Evolutionary conservation across 305 asterid genomes (phyloP).

Genomic region (Solanum aculeatissimum): DNA sequence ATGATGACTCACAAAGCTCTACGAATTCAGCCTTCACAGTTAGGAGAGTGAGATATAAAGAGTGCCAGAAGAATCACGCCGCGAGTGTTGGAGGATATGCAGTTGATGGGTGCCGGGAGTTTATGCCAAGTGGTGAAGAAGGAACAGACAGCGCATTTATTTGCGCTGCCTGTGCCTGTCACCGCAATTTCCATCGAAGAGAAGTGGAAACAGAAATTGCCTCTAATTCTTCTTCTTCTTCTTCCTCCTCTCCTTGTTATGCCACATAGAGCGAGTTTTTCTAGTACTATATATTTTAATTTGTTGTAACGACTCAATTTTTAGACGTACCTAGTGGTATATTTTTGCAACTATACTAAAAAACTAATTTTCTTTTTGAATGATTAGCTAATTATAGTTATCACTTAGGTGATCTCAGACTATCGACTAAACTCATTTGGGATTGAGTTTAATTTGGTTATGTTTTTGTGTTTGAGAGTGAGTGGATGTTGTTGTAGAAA

Average conservation of each 20-base stretch:
- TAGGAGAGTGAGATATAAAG: constrained; percentile 44
- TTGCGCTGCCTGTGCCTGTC: constrained; percentile 92
- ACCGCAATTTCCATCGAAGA: constrained; percentile 68
- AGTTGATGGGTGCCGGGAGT: constrained; percentile 85
- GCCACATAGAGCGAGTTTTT: background rate
- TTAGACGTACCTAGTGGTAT: background rate
- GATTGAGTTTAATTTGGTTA: background rate
- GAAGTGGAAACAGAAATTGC: constrained; percentile 35
- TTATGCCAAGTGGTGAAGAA: constrained; percentile 55
- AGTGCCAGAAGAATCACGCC: constrained; percentile 83
- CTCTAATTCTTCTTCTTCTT: background rate
- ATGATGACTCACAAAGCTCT: background rate
- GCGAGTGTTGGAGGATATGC: constrained; percentile 70
- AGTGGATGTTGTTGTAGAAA: background rate
- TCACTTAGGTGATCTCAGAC: background rate
- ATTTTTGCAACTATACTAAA: background rate
- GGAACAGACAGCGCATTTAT: constrained; percentile 23
- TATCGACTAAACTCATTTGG: background rate
- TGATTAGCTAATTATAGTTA: background rate
- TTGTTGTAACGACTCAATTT: background rate
- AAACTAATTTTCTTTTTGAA: background rate
- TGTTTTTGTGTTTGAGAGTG: background rate
- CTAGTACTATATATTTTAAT: background rate
- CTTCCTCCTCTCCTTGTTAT: background rate
- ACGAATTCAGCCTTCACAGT: constrained; percentile 34